Conservation (phyloP, 2,329 filamentous ascomycete species). For the Domatiomyces catenatus region DNA sequence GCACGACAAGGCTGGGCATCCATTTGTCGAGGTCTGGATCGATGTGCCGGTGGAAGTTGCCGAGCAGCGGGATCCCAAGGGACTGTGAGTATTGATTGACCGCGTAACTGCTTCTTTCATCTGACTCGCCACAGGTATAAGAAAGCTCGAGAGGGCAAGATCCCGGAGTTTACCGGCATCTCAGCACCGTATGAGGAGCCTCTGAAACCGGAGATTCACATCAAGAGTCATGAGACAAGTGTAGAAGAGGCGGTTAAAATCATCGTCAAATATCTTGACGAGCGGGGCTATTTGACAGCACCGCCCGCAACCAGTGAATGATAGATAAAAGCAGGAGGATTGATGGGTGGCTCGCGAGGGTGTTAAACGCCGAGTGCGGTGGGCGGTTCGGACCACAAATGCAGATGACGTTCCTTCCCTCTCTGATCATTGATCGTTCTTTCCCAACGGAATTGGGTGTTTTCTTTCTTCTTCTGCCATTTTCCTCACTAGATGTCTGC, state of each 20-base stretch:
- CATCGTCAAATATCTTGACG: slow-evolving; percentile 65
- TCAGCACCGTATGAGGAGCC: slow-evolving; percentile 91
- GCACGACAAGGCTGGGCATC: slow-evolving; percentile 56
- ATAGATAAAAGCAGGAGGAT: neutral
- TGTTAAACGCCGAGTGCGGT: neutral
- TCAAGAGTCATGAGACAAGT: slow-evolving; percentile 64
- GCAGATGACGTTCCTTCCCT: neutral
- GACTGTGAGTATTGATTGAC: slow-evolving; percentile 32
- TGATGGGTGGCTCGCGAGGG: neutral
- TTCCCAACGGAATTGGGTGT: neutral
- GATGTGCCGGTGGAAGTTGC: slow-evolving; percentile 84
- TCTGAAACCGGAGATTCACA: slow-evolving; percentile 67
- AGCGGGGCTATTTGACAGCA: slow-evolving; percentile 44
- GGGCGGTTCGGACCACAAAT: neutral
- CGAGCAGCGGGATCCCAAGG: slow-evolving; percentile 92
- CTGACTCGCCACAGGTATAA: slow-evolving; percentile 45
- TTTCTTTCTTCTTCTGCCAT: neutral
- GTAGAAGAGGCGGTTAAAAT: slow-evolving; percentile 79
- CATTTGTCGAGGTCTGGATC: slow-evolving; percentile 87
- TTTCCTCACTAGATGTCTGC: neutral
- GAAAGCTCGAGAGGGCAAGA: slow-evolving; percentile 83
- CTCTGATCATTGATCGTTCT: neutral
- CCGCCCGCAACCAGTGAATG: slow-evolving; percentile 12
- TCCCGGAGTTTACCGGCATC: slow-evolving; percentile 95
- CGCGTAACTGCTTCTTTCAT: neutral